Evolutionary conservation across 1,284 basidiomycete genomes (phyloP).

Genomic region (Trichosporon faecale): DNA sequence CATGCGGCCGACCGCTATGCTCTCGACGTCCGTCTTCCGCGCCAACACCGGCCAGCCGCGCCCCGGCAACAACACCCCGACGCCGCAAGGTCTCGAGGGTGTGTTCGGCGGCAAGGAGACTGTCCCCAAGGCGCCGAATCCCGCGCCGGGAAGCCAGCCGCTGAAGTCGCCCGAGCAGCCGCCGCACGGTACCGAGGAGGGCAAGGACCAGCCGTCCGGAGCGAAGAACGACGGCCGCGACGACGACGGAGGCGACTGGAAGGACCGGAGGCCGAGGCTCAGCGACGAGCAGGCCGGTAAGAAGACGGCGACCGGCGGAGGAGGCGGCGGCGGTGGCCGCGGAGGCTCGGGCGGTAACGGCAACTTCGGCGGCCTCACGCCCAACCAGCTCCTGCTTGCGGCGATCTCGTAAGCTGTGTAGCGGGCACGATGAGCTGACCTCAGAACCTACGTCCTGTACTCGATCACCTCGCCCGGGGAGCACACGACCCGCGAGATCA

Average conservation of each 20-base stretch:
- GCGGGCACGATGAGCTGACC: not conserved
- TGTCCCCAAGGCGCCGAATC: not conserved
- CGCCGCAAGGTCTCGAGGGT: constrained; percentile 43
- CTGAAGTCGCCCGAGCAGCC: constrained; percentile 22
- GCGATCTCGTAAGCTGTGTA: constrained; percentile 33
- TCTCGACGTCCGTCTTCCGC: constrained; percentile 9
- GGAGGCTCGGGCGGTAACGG: constrained; percentile 31
- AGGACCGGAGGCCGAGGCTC: constrained; percentile 39
- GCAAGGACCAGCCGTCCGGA: constrained; percentile 28
- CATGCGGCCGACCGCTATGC: constrained; percentile 26
- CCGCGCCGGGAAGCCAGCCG: constrained; percentile 11
- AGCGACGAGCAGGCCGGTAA: constrained; percentile 36
- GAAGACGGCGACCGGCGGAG: constrained; percentile 37
- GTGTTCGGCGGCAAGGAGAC: constrained; percentile 40
- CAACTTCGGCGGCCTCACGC: constrained; percentile 41
- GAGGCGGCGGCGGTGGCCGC: constrained; percentile 38
- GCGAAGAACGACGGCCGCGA: constrained; percentile 20
- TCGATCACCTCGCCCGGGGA: constrained; percentile 40
- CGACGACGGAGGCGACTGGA: constrained; percentile 31
- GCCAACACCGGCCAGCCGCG: constrained; percentile 31
- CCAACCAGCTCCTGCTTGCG: constrained; percentile 48
- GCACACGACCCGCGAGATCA: constrained; percentile 71
- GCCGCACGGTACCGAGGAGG: constrained; percentile 38
- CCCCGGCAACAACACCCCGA: constrained; percentile 38
- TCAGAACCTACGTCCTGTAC: constrained; percentile 46